These are phyloP conservation scores for Lactifluus piperatus DNA, from an alignment of 768 basidiomycete species.

Conservation along the genomic window DNA sequence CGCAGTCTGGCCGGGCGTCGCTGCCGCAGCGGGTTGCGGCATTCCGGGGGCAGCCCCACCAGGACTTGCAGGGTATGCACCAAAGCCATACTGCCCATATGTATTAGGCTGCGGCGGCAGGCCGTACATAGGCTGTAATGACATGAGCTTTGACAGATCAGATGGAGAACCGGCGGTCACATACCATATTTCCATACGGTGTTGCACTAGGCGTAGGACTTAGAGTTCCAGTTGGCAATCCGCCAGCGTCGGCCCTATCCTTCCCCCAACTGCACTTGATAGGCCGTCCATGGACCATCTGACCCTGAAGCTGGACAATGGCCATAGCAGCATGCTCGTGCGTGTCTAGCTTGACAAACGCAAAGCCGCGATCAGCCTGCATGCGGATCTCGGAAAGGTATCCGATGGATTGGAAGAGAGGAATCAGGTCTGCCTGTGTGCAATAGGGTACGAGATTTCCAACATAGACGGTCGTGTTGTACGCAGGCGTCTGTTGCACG, in stretches of 20 bases:
- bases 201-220: constrained; percentile 51
- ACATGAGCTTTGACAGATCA: neutral
- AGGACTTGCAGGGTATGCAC: constrained; percentile 64
- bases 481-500: constrained; percentile 85
- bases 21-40: constrained; percentile 40
- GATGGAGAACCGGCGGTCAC: constrained; percentile 22
- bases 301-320: constrained; percentile 93
- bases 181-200: constrained; percentile 76
- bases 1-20: constrained; percentile 36
- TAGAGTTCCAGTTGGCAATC: constrained; percentile 42
- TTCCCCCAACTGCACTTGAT: constrained; percentile 99
- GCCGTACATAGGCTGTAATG: constrained; percentile 72
- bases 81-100: constrained; percentile 75
- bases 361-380: constrained; percentile 98
- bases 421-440: constrained; percentile 95
- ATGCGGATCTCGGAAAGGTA: constrained; percentile 98
- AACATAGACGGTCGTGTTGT: constrained; percentile 95
- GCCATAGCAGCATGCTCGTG: constrained; percentile 98
- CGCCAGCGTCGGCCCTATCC: constrained; percentile 72
- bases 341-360: constrained; percentile 97
- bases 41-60: constrained; percentile 42
- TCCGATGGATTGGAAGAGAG: constrained; percentile 96
- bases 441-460: constrained; percentile 97
- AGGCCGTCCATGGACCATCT: constrained; percentile 93
- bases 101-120: constrained; percentile 58